Evolutionary conservation across 2,329 filamentous ascomycete genomes (phyloP), one percentile per base, ranked within the genome.

Genomic region (Aureobasidium zeae): DNA sequence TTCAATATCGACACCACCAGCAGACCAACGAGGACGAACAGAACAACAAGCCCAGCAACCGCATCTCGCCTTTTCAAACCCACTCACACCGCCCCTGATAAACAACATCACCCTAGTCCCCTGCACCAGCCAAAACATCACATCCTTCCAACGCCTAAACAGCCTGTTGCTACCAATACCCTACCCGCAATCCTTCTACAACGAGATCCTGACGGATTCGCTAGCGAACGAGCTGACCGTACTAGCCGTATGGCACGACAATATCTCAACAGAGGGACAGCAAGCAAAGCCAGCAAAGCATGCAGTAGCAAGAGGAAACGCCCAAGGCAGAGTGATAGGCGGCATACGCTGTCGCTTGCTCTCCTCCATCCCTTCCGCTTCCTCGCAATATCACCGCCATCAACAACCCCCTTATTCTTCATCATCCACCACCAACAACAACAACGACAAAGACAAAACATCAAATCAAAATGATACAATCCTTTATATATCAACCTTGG

Each of bases 401-500:
- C n/a, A n/a, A n/a, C n/a, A n/a, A n/a, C n/a, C n/a, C n/a, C n/a
- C n/a, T n/a, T n/a, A n/a, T n/a, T n/a, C n/a, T n/a, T n/a, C n/a
- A n/a, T n/a, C n/a, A n/a, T n/a, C n/a, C n/a, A n/a, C n/a, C n/a
- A n/a, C n/a, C n/a, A n/a, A n/a, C n/a, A n/a, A n/a, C n/a, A n/a
- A n/a, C n/a, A n/a, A n/a, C n/a, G n/a, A n/a, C n/a, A n/a, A n/a
- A n/a, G n/a, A n/a, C n/a, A n/a, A n/a, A n/a, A n/a, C 25, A 13
- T 13, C 29, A n/a, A 31, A 4, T 10, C 32, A 24, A 5, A 15
- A 49, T 17, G 45, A 57, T 49, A 43, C 42, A 9, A 63, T 64
- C 47, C 64, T 81, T 21, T 81, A 81, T 58, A 75, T 81, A 42
- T 73, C 76, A 47, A 79, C 76, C 0, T 62, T 81, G 5, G 69